A percentile compares a stretch with the other conserved stretches of the same genome.
These are phyloP conservation scores for Beauveria asiatica DNA, from an alignment of 2,329 filamentous ascomycete species.

Conservation along the genomic window DNA sequence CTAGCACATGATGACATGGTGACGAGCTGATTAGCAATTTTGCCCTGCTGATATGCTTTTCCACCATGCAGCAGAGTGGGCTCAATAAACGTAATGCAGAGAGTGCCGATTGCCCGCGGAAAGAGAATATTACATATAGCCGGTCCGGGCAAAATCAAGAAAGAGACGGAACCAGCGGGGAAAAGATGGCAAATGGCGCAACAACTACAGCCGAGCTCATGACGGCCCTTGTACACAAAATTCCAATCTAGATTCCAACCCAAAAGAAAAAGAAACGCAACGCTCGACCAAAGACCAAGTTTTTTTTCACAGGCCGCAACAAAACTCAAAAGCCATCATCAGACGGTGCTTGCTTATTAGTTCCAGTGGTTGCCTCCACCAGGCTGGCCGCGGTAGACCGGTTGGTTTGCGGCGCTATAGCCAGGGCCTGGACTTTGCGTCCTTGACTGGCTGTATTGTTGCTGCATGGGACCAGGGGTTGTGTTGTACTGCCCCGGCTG, in stretches of 20 bases:
- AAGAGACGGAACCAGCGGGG: not conserved
- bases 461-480: slow-evolving; percentile 9
- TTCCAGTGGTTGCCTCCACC: slow-evolving; percentile 4
- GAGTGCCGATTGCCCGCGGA: not conserved
- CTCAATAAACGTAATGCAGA: not conserved
- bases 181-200: not conserved
- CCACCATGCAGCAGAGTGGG: not conserved
- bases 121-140: not conserved
- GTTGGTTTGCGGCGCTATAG: slow-evolving; percentile 2
- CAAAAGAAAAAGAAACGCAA: not conserved
- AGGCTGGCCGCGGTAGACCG: slow-evolving; percentile 5
- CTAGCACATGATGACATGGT: not conserved
- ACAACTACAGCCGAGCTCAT: slow-evolving; percentile 4
- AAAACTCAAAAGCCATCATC: not conserved
- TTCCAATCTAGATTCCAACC: not conserved
- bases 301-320: not conserved
- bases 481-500: slow-evolving; percentile 7
- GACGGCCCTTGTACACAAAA: not conserved
- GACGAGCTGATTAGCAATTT: not conserved
- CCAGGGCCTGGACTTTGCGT: slow-evolving; percentile 10
- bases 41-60: too few species aligned
- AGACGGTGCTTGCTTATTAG: not conserved
- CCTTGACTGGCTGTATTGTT: slow-evolving; percentile 1
- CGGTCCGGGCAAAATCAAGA: not conserved
- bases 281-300: not conserved